phyloP scores from a whole-genome alignment of 768 basidiomycete species.

The Cystofilobasidium macerans region DNA sequence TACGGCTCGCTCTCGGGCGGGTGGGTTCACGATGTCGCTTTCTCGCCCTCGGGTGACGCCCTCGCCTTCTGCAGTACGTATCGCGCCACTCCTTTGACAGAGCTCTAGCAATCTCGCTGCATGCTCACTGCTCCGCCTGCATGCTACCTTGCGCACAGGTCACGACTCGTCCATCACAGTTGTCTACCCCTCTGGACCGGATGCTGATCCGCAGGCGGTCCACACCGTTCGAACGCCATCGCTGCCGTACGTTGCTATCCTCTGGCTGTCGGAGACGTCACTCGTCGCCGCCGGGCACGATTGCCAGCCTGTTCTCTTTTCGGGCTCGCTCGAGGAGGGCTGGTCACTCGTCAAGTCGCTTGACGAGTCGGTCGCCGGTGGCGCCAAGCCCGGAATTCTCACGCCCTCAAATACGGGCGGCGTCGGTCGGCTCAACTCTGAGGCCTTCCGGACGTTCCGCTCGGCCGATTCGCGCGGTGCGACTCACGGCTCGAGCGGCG shows the following conservation, averaged over 20 bases:
- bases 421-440: conserved; percentile 70
- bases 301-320: conserved; percentile 84
- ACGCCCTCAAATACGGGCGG: conserved; percentile 33
- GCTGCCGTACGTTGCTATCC: conserved; percentile 70
- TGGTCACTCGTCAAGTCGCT: conserved; percentile 74
- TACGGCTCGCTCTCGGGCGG: conserved; percentile 79
- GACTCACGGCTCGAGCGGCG: conserved; percentile 24
- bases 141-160: conserved; percentile 47
- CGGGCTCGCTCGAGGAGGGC: conserved; percentile 53
- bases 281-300: conserved; percentile 93
- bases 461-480: conserved; percentile 74
- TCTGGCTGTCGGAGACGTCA: conserved; percentile 71
- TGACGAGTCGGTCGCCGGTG: conserved; percentile 52
- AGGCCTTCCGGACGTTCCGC: conserved; percentile 87
- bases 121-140: not conserved
- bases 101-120: not conserved
- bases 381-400: conserved; percentile 46
- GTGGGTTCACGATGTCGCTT: conserved; percentile 92
- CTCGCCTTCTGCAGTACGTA: conserved; percentile 76
- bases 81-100: not conserved
- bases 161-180: conserved; percentile 90
- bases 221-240: conserved; percentile 64
- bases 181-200: conserved; percentile 61
- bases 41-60: conserved; percentile 90
- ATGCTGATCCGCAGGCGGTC: conserved; percentile 48